These are phyloP conservation scores for Talaromyces trachyspermus DNA, from an alignment of 495 filamentous ascomycete genomes.

Conservation along the genomic window DNA sequence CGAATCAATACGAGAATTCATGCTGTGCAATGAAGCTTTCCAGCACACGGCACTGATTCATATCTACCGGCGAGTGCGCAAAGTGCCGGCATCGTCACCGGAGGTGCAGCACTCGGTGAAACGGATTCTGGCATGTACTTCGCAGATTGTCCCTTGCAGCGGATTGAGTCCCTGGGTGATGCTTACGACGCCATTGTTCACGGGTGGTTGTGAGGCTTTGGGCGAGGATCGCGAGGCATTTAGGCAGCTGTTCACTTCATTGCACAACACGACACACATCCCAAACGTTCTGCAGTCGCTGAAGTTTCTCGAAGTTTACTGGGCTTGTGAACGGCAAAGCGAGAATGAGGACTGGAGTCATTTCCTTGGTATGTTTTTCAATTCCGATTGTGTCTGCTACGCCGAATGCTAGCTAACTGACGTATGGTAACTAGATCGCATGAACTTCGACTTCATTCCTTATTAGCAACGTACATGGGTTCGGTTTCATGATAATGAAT, in stretches of 20 bases:
- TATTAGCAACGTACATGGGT: slow-evolving; percentile 18
- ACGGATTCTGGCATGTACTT: slow-evolving; percentile 36
- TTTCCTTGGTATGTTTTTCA: slow-evolving; percentile 29
- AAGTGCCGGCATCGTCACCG: slow-evolving; percentile 24
- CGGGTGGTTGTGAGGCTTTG: slow-evolving; percentile 37
- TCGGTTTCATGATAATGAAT: neutral
- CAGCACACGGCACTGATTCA: slow-evolving; percentile 42
- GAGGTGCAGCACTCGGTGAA: slow-evolving; percentile 34
- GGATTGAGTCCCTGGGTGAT: slow-evolving; percentile 41
- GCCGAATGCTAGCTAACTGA: slow-evolving; percentile 14
- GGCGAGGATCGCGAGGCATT: slow-evolving; percentile 34
- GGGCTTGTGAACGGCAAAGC: slow-evolving; percentile 25
- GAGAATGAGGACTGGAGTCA: slow-evolving; percentile 40
- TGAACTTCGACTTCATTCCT: slow-evolving; percentile 41
- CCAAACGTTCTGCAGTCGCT: slow-evolving; percentile 41
- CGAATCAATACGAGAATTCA: slow-evolving; percentile 28
- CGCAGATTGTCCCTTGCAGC: slow-evolving; percentile 33
- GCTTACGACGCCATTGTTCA: slow-evolving; percentile 41
- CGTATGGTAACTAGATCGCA: slow-evolving; percentile 25
- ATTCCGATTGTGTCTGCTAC: neutral
- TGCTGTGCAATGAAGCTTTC: slow-evolving; percentile 41
- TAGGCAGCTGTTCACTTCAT: slow-evolving; percentile 23
- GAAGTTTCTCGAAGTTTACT: slow-evolving; percentile 38
- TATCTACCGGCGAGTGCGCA: slow-evolving; percentile 33
- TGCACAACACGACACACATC: slow-evolving; percentile 38